Conservation (phyloP, 768 basidiomycete species). For the Tulasnella calospora region DNA sequence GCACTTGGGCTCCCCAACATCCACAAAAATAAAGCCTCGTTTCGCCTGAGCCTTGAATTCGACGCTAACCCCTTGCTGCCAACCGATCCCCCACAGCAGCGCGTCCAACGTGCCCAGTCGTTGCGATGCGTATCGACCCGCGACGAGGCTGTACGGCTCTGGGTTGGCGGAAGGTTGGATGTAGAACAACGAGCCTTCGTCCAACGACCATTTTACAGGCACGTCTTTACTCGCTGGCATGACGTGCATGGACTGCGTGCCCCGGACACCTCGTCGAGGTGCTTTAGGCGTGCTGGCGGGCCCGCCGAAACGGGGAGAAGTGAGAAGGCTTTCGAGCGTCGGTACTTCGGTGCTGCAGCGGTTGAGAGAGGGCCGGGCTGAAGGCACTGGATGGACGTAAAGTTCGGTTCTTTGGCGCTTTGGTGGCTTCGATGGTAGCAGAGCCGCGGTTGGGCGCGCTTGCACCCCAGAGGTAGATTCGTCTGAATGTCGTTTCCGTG, state of each 20-base stretch:
- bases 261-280: neutral
- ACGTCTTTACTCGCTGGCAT: neutral
- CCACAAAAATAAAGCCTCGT: conserved; percentile 5
- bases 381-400: neutral
- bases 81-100: conserved; percentile 8
- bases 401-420: neutral
- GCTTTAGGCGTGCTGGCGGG: neutral
- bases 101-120: conserved; percentile 4
- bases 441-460: neutral
- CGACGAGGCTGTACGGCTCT: neutral
- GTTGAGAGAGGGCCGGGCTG: neutral
- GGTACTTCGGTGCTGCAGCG: neutral
- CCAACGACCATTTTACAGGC: neutral
- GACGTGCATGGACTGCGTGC: neutral
- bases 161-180: neutral
- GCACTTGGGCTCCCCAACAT: neutral
- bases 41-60: neutral
- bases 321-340: neutral
- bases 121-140: neutral
- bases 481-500: neutral
- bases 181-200: neutral
- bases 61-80: neutral
- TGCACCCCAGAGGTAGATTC: neutral
- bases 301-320: neutral
- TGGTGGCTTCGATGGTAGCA: neutral